Conservation (phyloP, 306 rosid species). For the Lathyrus sativus region DNA sequence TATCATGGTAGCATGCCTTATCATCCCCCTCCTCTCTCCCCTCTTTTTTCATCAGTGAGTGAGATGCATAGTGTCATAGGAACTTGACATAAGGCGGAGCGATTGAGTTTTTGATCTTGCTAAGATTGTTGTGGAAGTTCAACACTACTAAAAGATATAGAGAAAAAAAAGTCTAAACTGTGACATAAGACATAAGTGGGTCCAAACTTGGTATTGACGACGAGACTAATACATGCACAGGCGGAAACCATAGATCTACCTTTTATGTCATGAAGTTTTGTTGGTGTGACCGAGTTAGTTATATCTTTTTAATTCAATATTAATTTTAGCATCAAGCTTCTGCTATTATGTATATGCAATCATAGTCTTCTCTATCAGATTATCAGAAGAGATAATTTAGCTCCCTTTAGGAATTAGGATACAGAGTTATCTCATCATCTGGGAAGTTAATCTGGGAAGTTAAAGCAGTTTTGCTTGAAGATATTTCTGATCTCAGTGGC, state of each 20-base stretch:
- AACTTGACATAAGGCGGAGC: not conserved
- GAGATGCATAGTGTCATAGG: not conserved
- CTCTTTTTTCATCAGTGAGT: too few relatives aligned
- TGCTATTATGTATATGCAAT: not conserved
- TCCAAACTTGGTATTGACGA: not conserved
- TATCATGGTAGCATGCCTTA: slow-evolving; percentile 3
- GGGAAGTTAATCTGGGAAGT: not conserved
- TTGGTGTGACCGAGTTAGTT: not conserved
- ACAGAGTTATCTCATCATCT: not conserved
- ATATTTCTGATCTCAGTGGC: not conserved
- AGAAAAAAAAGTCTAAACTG: too few relatives aligned
- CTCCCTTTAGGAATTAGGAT: not conserved
- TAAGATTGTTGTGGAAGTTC: not conserved
- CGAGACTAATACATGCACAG: not conserved
- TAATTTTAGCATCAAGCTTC: not conserved
- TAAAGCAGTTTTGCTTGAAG: not conserved
- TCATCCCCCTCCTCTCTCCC: not conserved
- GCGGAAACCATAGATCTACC: not conserved
- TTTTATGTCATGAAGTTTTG: not conserved
- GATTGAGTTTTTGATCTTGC: slow-evolving; percentile 3
- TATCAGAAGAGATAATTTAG: not conserved
- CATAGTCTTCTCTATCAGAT: not conserved
- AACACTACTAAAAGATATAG: too few relatives aligned
- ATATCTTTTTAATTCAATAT: not conserved
- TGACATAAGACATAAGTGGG: not conserved